These are phyloP conservation scores for Nepenthes gracilis DNA, from an alignment of 148 eudicot species.

Conservation along the genomic window DNA sequence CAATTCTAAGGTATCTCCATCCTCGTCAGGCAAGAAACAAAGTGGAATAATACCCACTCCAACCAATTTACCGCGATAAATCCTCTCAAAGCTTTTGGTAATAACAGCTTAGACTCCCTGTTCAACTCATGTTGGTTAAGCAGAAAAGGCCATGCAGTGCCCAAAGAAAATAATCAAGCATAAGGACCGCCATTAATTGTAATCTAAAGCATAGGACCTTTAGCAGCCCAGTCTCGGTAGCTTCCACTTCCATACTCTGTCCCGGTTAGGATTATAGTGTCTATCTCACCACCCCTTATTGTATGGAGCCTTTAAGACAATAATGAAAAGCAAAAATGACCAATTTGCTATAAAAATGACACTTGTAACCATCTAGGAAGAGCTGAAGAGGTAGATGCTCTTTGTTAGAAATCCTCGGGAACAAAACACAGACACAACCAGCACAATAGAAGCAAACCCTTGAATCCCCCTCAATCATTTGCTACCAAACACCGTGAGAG, in stretches of 20 bases:
- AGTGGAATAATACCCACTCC: conserved; percentile 98
- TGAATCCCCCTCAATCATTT: too few relatives aligned
- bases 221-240: conserved; percentile 99
- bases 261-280: conserved; percentile 86
- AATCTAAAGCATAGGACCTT: conserved; percentile 94
- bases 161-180: neutral
- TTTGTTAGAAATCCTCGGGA: too few relatives aligned
- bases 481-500: too few relatives aligned
- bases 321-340: neutral
- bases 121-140: neutral
- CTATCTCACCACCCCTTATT: neutral
- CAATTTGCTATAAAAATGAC: neutral
- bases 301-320: too few relatives aligned
- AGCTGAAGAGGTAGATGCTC: too few relatives aligned
- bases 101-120: conserved; percentile 99
- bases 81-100: conserved; percentile 94
- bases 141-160: neutral
- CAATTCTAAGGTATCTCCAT: conserved; percentile 84
- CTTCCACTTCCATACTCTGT: conserved; percentile 99
- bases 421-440: too few relatives aligned
- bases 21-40: conserved; percentile 92
- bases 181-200: conserved; percentile 1
- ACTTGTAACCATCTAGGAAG: too few relatives aligned
- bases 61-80: conserved; percentile 90
- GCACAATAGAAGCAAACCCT: too few relatives aligned